Conservation (phyloP, 2,329 filamentous ascomycete genomes). For the Alternaria ventricosa region DNA sequence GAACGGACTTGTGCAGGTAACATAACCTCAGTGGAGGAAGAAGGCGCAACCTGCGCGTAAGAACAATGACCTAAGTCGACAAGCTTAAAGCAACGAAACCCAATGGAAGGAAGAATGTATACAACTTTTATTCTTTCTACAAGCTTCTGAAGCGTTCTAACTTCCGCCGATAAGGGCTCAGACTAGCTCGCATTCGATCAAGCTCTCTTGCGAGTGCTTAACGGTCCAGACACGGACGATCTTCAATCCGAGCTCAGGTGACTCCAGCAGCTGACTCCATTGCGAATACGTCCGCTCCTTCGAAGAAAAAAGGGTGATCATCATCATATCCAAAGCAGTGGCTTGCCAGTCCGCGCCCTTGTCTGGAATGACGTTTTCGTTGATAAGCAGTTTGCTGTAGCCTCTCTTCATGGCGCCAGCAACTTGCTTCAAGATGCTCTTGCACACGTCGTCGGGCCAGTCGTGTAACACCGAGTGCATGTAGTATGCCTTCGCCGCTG, state of each 20-base stretch:
- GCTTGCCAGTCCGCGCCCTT: not conserved
- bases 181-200: not conserved
- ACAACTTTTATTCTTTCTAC: not conserved
- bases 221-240: not conserved
- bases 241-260: not conserved
- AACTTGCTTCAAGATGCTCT: not conserved
- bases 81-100: not conserved
- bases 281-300: not conserved
- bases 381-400: not conserved
- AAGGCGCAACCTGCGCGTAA: not conserved
- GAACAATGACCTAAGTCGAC: not conserved
- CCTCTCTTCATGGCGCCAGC: not conserved
- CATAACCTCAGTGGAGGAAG: not conserved
- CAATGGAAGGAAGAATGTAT: not conserved
- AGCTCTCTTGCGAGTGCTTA: not conserved
- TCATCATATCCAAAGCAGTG: not conserved
- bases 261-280: not conserved
- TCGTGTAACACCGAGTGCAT: not conserved
- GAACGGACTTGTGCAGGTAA: too few relatives aligned
- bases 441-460: not conserved
- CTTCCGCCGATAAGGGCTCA: not conserved
- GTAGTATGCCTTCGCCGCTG: not conserved
- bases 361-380: not conserved
- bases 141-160: not conserved
- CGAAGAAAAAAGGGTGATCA: not conserved